Conservation (phyloP, 352 stramenopile species). For the Plasmopara muralis region DNA sequence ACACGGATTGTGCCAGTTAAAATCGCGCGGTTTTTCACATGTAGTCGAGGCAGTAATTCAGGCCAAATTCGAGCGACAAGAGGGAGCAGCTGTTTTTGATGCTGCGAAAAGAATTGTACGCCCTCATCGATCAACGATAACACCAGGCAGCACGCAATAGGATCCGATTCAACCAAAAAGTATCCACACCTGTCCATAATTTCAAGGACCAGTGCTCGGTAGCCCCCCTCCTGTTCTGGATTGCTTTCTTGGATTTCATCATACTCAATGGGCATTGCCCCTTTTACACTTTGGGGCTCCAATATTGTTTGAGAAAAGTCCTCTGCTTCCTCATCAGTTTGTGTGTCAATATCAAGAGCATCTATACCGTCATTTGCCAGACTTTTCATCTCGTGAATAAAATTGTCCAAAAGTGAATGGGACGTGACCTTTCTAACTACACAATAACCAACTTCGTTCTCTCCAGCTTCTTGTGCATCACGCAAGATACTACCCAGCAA, state of each 20-base stretch:
- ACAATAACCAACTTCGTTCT: slow-evolving; percentile 1
- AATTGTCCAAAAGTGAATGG: slow-evolving; percentile 30
- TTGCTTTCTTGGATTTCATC: slow-evolving; percentile 32
- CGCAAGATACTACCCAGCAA: slow-evolving; percentile 40
- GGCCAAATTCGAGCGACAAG: slow-evolving; percentile 75
- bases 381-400: slow-evolving; percentile 63
- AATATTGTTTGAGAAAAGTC: slow-evolving; percentile 2
- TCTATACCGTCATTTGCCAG: slow-evolving; percentile 31
- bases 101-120: slow-evolving; percentile 35
- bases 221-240: slow-evolving; percentile 12
- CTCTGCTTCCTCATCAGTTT: slow-evolving; percentile 12
- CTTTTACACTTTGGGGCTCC: slow-evolving; percentile 34
- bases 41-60: slow-evolving; percentile 52
- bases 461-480: slow-evolving; percentile 14
- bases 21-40: slow-evolving; percentile 53
- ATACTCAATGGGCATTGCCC: slow-evolving; percentile 65
- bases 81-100: slow-evolving; percentile 54
- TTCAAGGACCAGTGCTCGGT: slow-evolving; percentile 54
- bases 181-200: slow-evolving; percentile 73
- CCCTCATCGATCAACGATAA: slow-evolving; percentile 64
- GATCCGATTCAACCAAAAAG: slow-evolving; percentile 63
- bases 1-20: slow-evolving; percentile 46
- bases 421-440: slow-evolving; percentile 3
- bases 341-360: slow-evolving; percentile 18
- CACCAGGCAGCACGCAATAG: slow-evolving; percentile 65